phyloP scores from a whole-genome alignment of 768 basidiomycete genomes.

The Cytidiella melzeri region DNA sequence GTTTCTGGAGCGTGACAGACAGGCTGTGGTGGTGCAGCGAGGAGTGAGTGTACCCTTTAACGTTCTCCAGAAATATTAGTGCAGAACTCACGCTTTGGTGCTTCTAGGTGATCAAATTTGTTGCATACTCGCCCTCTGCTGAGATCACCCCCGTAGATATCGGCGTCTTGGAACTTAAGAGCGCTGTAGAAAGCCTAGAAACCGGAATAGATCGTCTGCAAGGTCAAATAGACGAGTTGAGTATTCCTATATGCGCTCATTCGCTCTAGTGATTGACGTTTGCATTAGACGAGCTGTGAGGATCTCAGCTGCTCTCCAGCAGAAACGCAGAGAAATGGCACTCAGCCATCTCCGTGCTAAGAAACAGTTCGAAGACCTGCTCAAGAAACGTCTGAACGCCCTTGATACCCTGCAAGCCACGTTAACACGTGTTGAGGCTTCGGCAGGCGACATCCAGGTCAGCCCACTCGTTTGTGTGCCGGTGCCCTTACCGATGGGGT shows the following conservation, averaged over 20 bases:
- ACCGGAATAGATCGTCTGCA: slow-evolving; percentile 67
- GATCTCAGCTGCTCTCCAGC: slow-evolving; percentile 57
- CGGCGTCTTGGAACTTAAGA: slow-evolving; percentile 77
- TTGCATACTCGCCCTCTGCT: slow-evolving; percentile 36
- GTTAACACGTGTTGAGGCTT: slow-evolving; percentile 75
- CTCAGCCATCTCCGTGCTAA: slow-evolving; percentile 72
- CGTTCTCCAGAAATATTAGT: background rate
- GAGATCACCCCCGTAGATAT: slow-evolving; percentile 73
- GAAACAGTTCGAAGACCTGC: slow-evolving; percentile 74
- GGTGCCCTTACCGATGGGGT: too few species aligned
- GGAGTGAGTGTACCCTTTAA: slow-evolving; percentile 44
- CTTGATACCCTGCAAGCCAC: slow-evolving; percentile 72
- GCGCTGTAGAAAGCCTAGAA: slow-evolving; percentile 60
- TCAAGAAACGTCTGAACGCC: slow-evolving; percentile 68
- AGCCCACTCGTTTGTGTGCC: too few species aligned
- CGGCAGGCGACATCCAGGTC: slow-evolving; percentile 88
- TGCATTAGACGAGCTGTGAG: slow-evolving; percentile 55
- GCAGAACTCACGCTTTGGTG: background rate
- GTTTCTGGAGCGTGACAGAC: slow-evolving; percentile 74
- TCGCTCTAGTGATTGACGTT: background rate
- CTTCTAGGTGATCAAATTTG: slow-evolving; percentile 75
- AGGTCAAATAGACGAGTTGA: slow-evolving; percentile 66
- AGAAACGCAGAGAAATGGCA: slow-evolving; percentile 69
- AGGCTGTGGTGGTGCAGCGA: slow-evolving; percentile 54
- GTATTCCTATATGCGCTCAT: too few species aligned